Base-by-base conservation (phyloP, 2,329 filamentous ascomycete genomes). In the Ceratocystis cubensis region DNA sequence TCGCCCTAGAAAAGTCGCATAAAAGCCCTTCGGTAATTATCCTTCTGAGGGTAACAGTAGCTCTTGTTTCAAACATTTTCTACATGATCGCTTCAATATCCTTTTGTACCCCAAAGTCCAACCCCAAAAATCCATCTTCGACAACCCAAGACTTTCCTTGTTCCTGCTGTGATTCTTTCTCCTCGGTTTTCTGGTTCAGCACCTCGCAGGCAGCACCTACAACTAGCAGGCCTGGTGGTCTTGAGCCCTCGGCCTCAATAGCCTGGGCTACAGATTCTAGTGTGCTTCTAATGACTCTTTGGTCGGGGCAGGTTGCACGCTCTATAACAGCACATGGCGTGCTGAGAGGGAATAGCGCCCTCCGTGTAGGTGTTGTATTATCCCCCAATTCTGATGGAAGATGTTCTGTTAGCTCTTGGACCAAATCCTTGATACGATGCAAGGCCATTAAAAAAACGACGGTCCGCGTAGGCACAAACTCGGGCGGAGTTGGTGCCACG, bases 371-470 rank as follows among this genome's bases (percentile, higher is more conserved):
- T 28, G 45, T 56, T 25, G 30, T 67, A 75, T 17, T 56, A 30
- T 77, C 74, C 30, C 15, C 17, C 56, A n/a, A 53, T 65, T 77
- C 75, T 2, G 74, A 69, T 3, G 64, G 33, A 17, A 56, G 57
- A 10, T 77, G 75, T 10, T 73, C 74, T 0, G 84, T 88, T 68
- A 99, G 78, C 72, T 89, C 88, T 5, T 80, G 79, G 0, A 96
- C 82, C 1, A 99, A 78, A 0, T 85, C 88, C 2, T 77, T 78
- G 17, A 99, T 85, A 64, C 94, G 84, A 76, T 99, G 94, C 69
- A 99, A 78, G 3, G 91, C 91, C 94, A 99, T 99, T 61, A 99
- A 78, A 70, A 97, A 96, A 3, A 99, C 89, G 0, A 94, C 89
- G 0, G 94, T 97, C 67, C 92, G 83, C 7, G 83, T 88, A 1